Conservation (phyloP, 2,329 filamentous ascomycete genomes). For the Nakataea oryzae region DNA sequence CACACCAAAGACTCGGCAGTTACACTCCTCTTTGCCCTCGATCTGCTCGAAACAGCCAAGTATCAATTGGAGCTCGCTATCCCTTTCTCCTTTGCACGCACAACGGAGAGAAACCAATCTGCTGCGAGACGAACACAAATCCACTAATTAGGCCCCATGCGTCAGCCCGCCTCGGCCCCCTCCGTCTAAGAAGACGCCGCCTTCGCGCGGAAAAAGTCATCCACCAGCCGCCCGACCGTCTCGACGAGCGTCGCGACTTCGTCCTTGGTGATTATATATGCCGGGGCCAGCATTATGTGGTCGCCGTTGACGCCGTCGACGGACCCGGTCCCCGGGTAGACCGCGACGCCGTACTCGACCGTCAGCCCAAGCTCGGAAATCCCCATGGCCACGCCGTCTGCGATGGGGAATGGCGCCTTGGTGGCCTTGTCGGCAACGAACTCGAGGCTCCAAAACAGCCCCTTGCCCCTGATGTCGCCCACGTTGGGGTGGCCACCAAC, state of each 20-base stretch:
- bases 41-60: too few relatives aligned
- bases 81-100: too few relatives aligned
- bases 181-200: not conserved
- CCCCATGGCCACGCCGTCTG: slow-evolving; percentile 18
- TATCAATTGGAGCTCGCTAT: too few relatives aligned
- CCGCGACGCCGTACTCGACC: slow-evolving; percentile 22
- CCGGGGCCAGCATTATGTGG: slow-evolving; percentile 58
- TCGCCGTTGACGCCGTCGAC: slow-evolving; percentile 53
- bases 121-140: too few relatives aligned
- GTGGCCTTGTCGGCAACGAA: slow-evolving; percentile 25
- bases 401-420: slow-evolving; percentile 20
- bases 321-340: slow-evolving; percentile 56
- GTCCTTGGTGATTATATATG: slow-evolving; percentile 50
- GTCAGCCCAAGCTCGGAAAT: slow-evolving; percentile 21
- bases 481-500: slow-evolving; percentile 25
- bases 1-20: not conserved
- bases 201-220: slow-evolving; percentile 30
- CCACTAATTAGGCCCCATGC: too few relatives aligned
- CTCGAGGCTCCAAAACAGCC: slow-evolving; percentile 33
- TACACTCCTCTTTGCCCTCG: too few relatives aligned
- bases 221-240: slow-evolving; percentile 37
- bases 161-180: not conserved
- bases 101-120: too few relatives aligned
- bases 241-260: slow-evolving; percentile 48
- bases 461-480: slow-evolving; percentile 29